Evolutionary conservation across 2,329 filamentous ascomycete genomes (phyloP).

Genomic region (Xylaria sp.): DNA sequence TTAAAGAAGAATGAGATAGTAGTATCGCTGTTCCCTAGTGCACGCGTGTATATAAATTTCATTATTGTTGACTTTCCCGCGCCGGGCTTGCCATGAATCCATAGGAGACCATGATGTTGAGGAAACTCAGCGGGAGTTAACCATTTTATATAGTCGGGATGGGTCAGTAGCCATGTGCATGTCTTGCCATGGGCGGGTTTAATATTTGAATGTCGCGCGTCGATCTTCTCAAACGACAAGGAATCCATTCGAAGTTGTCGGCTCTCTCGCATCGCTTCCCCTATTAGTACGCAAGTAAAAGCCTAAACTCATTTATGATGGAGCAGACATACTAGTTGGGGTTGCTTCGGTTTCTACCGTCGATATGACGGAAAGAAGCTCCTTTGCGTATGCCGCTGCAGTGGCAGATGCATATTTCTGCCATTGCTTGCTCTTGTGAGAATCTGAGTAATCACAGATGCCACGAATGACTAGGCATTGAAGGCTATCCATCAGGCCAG

Average conservation of each 20-base stretch:
- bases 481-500: slow-evolving; percentile 28
- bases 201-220: slow-evolving; percentile 56
- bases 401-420: slow-evolving; percentile 29
- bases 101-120: slow-evolving; percentile 53
- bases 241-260: slow-evolving; percentile 23
- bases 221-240: slow-evolving; percentile 60
- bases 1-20: slow-evolving; percentile 61
- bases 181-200: slow-evolving; percentile 44
- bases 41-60: slow-evolving; percentile 50
- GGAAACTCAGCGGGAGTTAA: slow-evolving; percentile 41
- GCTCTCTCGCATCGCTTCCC: not conserved
- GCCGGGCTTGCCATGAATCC: slow-evolving; percentile 58
- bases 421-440: slow-evolving; percentile 31
- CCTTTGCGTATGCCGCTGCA: slow-evolving; percentile 29
- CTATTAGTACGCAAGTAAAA: slow-evolving; percentile 32
- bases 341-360: not conserved
- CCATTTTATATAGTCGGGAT: slow-evolving; percentile 55
- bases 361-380: slow-evolving; percentile 23
- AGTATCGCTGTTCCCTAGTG: slow-evolving; percentile 28
- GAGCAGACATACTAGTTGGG: slow-evolving; percentile 3
- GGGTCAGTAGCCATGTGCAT: slow-evolving; percentile 50
- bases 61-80: slow-evolving; percentile 58
- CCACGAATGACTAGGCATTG: slow-evolving; percentile 31
- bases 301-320: slow-evolving; percentile 1
- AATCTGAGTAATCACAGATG: slow-evolving; percentile 32